phyloP scores from a whole-genome alignment of 108 stramenopile genomes.

The Schizochytrium sp. region DNA sequence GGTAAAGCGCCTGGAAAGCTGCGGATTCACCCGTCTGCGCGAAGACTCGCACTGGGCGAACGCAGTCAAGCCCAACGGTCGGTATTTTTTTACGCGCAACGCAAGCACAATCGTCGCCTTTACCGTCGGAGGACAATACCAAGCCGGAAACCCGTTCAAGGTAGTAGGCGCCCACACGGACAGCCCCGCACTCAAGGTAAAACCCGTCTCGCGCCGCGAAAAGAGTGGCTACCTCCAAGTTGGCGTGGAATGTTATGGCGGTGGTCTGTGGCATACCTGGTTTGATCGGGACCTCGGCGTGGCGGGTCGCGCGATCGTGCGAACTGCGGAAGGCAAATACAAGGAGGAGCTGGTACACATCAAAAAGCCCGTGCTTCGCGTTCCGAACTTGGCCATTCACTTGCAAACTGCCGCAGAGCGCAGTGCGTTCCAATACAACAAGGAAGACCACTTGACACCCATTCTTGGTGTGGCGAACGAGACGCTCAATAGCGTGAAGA shows the following conservation, averaged over 20 bases:
- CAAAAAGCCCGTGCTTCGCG: constrained; percentile 58
- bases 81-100: constrained; percentile 29
- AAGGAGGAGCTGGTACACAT: constrained; percentile 36
- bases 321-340: constrained; percentile 28
- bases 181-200: constrained; percentile 31
- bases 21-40: constrained; percentile 17
- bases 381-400: constrained; percentile 91
- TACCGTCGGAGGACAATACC: constrained; percentile 21
- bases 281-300: constrained; percentile 75
- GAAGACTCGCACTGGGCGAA: constrained; percentile 1
- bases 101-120: constrained; percentile 35
- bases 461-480: constrained; percentile 74
- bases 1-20: background rate
- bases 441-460: constrained; percentile 82
- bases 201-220: constrained; percentile 16
- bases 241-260: constrained; percentile 44
- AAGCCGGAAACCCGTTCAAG: background rate
- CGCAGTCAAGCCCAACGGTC: constrained; percentile 8
- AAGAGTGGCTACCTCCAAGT: background rate
- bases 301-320: constrained; percentile 79
- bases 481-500: constrained; percentile 27
- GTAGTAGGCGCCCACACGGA: constrained; percentile 41
- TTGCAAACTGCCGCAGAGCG: constrained; percentile 70
- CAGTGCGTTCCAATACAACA: constrained; percentile 69
- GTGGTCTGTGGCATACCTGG: constrained; percentile 61